phyloP scores from a whole-genome alignment of 2,329 filamentous ascomycete species.

The Fonsecaea monophora region DNA sequence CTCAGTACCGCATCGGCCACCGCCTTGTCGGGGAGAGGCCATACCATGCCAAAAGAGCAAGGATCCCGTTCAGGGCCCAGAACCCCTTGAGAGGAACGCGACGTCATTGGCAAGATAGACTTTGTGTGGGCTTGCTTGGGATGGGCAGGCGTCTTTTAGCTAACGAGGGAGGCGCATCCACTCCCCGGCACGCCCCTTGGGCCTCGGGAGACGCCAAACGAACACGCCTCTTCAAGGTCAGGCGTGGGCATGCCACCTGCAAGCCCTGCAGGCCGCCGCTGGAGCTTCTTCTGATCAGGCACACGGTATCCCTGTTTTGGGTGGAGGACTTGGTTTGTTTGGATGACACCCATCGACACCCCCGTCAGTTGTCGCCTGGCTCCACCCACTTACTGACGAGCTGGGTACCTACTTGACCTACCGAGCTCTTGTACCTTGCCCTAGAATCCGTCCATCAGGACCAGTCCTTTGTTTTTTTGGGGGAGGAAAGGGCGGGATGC shows the following conservation, averaged over 20 bases:
- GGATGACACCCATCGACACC: neutral
- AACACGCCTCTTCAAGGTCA: neutral
- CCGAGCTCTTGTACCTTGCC: neutral
- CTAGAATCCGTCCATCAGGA: neutral
- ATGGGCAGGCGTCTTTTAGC: slow-evolving; percentile 12
- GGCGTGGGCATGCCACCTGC: neutral
- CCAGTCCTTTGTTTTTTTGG: neutral
- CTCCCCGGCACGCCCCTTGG: slow-evolving; percentile 3
- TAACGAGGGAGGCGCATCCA: slow-evolving; percentile 21
- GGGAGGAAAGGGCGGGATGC: neutral
- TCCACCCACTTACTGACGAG: neutral
- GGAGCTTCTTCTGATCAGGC: slow-evolving; percentile 2
- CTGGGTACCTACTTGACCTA: neutral
- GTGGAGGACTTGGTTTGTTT: slow-evolving; percentile 2
- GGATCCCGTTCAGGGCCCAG: slow-evolving; percentile 18
- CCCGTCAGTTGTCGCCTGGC: neutral
- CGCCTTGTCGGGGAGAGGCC: neutral
- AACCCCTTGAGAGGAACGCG: slow-evolving; percentile 8
- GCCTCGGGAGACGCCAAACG: slow-evolving; percentile 1
- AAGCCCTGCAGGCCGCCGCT: neutral
- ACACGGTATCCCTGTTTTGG: neutral
- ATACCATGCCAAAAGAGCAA: neutral
- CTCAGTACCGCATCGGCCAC: neutral
- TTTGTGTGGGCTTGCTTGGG: slow-evolving; percentile 7
- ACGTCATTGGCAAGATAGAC: slow-evolving; percentile 23